phyloP scores from a whole-genome alignment of 73 alveolate species.

The Tetrahymena malaccensis region DNA sequence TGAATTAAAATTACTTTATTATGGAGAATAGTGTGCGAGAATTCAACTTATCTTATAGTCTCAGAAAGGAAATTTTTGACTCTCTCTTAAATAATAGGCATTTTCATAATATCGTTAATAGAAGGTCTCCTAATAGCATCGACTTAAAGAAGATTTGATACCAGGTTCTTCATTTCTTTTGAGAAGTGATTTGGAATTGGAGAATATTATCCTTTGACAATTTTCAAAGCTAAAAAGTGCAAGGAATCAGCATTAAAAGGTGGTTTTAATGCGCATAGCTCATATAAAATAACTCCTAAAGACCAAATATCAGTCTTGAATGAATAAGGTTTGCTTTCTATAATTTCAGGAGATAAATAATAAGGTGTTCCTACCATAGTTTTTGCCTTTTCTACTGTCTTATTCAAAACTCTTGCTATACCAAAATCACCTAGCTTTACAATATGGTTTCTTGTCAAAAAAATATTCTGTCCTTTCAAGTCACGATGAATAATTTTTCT shows the following conservation, averaged over 20 bases:
- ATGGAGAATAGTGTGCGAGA: constrained; percentile 79
- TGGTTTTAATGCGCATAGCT: constrained; percentile 78
- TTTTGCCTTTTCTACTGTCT: constrained; percentile 80
- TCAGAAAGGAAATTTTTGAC: constrained; percentile 62
- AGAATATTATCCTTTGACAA: constrained; percentile 61
- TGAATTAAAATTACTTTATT: not conserved
- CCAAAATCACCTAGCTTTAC: constrained; percentile 98
- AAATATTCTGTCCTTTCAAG: constrained; percentile 85
- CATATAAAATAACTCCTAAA: constrained; percentile 76
- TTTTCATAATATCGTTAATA: constrained; percentile 65
- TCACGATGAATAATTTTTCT: constrained; percentile 93
- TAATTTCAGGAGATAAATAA: constrained; percentile 91
- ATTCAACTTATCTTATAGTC: constrained; percentile 60
- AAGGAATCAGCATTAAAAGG: constrained; percentile 85
- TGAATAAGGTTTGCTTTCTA: constrained; percentile 76
- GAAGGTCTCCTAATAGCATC: constrained; percentile 79
- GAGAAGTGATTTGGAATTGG: constrained; percentile 61
- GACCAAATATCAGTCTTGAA: constrained; percentile 77
- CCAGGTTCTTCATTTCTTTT: constrained; percentile 52
- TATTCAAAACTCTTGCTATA: constrained; percentile 83
- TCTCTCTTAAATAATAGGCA: constrained; percentile 53
- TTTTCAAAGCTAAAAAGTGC: constrained; percentile 71
- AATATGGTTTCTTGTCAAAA: constrained; percentile 78
- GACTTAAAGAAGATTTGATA: constrained; percentile 45
- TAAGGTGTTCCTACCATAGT: constrained; percentile 98